phyloP scores from a whole-genome alignment of 345 rosid genomes.

The Eucalyptus marginata region DNA sequence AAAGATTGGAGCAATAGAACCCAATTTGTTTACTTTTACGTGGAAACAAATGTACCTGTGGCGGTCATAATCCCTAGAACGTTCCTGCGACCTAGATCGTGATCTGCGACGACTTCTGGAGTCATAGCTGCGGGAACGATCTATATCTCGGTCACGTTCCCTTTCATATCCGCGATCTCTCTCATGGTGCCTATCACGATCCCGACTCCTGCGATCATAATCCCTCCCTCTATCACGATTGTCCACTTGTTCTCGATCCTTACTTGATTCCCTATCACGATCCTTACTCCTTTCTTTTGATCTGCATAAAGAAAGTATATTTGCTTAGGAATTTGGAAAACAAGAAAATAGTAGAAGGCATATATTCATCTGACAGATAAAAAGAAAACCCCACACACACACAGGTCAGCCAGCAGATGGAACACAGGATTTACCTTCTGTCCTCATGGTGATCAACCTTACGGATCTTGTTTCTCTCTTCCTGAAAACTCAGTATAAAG shows the following conservation, averaged over 20 bases:
- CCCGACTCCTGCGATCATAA: conserved; percentile 71
- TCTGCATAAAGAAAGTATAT: conserved; percentile 15
- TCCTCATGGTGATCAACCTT: conserved; percentile 51
- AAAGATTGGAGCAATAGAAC: neutral
- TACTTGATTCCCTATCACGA: conserved; percentile 46
- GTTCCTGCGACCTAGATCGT: conserved; percentile 77
- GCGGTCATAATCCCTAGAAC: conserved; percentile 67
- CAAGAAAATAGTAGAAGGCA: neutral
- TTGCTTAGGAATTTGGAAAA: neutral
- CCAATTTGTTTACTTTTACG: neutral
- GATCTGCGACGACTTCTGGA: conserved; percentile 73
- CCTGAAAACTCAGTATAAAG: conserved; percentile 39
- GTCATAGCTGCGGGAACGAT: conserved; percentile 69
- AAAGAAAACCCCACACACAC: neutral
- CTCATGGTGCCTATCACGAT: conserved; percentile 70
- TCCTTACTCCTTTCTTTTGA: conserved; percentile 69
- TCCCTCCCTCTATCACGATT: conserved; percentile 78
- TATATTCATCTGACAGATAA: neutral
- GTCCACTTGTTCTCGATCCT: conserved; percentile 54
- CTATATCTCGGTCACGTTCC: conserved; percentile 54
- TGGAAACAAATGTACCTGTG: conserved; percentile 38
- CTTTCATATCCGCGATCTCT: conserved; percentile 56
- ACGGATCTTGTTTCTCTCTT: conserved; percentile 64
- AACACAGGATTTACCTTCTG: conserved; percentile 18
- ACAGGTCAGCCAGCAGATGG: neutral